phyloP scores from a whole-genome alignment of 2,329 filamentous ascomycete genomes.

The Neocucurbitaria cava region DNA sequence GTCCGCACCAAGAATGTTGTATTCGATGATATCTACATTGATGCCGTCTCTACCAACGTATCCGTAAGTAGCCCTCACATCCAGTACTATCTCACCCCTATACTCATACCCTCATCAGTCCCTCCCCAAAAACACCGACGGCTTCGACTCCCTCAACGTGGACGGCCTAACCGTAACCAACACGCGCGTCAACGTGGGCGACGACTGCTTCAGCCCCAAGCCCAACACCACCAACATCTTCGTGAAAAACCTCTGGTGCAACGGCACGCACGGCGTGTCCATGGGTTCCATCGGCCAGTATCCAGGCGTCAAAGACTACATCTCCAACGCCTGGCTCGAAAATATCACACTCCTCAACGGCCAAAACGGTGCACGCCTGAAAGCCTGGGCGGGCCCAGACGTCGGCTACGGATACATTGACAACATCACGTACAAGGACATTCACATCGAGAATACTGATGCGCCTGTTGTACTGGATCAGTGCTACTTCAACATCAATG shows the following conservation, averaged over 20 bases:
- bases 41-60: constrained; percentile 59
- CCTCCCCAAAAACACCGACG: constrained; percentile 67
- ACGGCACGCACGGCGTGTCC: constrained; percentile 42
- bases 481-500: constrained; percentile 67
- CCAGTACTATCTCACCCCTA: neutral
- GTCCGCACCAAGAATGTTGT: constrained; percentile 63
- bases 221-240: constrained; percentile 45
- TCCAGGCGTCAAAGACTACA: constrained; percentile 40
- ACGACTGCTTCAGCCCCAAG: constrained; percentile 43
- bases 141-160: constrained; percentile 67
- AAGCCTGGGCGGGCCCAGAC: constrained; percentile 65
- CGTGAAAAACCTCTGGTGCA: constrained; percentile 44
- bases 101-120: constrained; percentile 26
- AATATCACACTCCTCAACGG: constrained; percentile 65
- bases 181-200: constrained; percentile 45
- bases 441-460: constrained; percentile 66
- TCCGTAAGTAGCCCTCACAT: constrained; percentile 24
- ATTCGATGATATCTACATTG: constrained; percentile 62
- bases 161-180: constrained; percentile 56
- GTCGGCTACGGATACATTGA: constrained; percentile 67
- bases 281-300: constrained; percentile 45
- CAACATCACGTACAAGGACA: constrained; percentile 69
- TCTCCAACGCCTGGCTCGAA: constrained; percentile 60
- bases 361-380: constrained; percentile 64
- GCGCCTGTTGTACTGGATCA: constrained; percentile 65